These are phyloP conservation scores for Cladorrhinum sp. DNA, from an alignment of 2,329 filamentous ascomycete species.

Conservation along the genomic window DNA sequence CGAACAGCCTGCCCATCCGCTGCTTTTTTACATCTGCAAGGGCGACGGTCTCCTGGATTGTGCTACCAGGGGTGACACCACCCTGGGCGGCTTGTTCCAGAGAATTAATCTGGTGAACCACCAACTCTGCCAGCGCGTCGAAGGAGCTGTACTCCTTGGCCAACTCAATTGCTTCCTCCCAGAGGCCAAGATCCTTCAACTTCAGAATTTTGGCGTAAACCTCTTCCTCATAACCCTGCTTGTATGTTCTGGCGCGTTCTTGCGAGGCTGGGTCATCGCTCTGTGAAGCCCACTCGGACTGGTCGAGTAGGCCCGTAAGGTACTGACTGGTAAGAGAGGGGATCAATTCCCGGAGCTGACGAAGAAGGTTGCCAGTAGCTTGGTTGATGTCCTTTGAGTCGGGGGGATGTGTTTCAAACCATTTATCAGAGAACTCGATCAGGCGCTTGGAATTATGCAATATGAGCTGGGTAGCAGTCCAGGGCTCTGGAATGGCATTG, in stretches of 20 bases:
- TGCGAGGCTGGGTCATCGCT: conserved; percentile 44
- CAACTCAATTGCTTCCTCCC: conserved; percentile 56
- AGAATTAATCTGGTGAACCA: conserved; percentile 51
- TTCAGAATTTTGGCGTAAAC: conserved; percentile 52
- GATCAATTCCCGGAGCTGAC: conserved; percentile 46
- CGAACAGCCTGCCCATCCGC: conserved; percentile 54
- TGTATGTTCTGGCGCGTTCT: conserved; percentile 45
- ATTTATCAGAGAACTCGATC: conserved; percentile 55
- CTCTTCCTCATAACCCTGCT: conserved; percentile 43
- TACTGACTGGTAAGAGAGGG: conserved; percentile 54
- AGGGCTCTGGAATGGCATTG: conserved; percentile 71
- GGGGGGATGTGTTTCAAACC: conserved; percentile 48
- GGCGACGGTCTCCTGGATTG: conserved; percentile 39
- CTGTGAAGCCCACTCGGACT: conserved; percentile 48
- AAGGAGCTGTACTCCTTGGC: conserved; percentile 58
- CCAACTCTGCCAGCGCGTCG: conserved; percentile 53
- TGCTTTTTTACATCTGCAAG: conserved; percentile 47
- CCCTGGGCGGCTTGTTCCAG: conserved; percentile 36
- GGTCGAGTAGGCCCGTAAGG: conserved; percentile 53
- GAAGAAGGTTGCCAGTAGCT: conserved; percentile 41
- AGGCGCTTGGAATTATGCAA: conserved; percentile 61
- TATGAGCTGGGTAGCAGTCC: conserved; percentile 71
- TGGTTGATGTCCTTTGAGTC: conserved; percentile 18
- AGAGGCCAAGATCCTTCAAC: conserved; percentile 54
- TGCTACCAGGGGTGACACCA: conserved; percentile 36